Evolutionary conservation across 257 asterid genomes (phyloP), one percentile per base, ranked within the genome.

Genomic region (Anisodus acutangulus): DNA sequence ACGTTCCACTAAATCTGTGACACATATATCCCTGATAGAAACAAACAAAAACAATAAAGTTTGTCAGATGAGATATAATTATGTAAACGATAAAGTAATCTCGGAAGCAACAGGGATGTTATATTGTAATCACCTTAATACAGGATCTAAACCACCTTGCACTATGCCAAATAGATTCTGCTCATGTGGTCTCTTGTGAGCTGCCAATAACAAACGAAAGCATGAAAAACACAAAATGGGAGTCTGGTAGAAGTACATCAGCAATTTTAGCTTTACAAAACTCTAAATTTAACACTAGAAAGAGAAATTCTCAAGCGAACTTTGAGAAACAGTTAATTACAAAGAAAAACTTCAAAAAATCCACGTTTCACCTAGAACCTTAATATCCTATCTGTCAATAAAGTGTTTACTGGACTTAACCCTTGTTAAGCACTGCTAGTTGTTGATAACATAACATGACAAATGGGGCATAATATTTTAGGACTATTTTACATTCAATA

Each of bases 121-220:
- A 26, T 81, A 72, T 43, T 80, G 80, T 26, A 81, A 66, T 83
- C 82, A 96, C 99, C 99, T 93, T 88, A 96, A 87, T 45, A 92
- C 95, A 43, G 99, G 99, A 93, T 96, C 98, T 84, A 96, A 89
- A 81, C 99, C 99, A 85, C 99, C 99, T 90, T 96, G 99, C 85
- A 96, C 99, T 85, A 96, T 96, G 90, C 98, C 99, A 86, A 96
- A 96, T 86, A 96, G 89, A 87, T 96, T 96, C 90, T 96, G 99
- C 11, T 93, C 99, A 80, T 90, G 88, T 35, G 98, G 97, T 90
- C 97, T 91, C 97, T 89, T 88, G 91, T 96, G 99, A 86, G 98
- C 98, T 96, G 96, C 87, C 84, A 81, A 47, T 80, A 86, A 87
- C 86, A 86, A 72, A 86, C 55, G 15, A 66, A 37, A 47, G 37